These are phyloP conservation scores for Botrytis fabae DNA, from an alignment of 2,329 filamentous ascomycete species.

Conservation along the genomic window DNA sequence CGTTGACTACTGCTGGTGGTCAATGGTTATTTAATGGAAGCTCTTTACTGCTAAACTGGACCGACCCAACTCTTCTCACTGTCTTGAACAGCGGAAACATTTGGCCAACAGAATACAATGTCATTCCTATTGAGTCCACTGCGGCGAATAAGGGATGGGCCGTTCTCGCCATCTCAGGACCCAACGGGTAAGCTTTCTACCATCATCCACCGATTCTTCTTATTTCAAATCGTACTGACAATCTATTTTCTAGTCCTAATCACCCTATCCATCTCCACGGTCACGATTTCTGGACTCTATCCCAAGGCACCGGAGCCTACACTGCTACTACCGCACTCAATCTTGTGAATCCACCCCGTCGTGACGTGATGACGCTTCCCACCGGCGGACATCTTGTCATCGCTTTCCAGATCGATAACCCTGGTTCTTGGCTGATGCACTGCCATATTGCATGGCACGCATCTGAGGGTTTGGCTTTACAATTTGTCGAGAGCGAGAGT, in stretches of 20 bases:
- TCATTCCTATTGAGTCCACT: constrained; percentile 44
- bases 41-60: constrained; percentile 50
- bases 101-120: constrained; percentile 38
- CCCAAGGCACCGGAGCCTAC: constrained; percentile 47
- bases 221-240: background rate
- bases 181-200: constrained; percentile 25
- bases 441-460: constrained; percentile 53
- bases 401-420: constrained; percentile 40
- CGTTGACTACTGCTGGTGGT: constrained; percentile 41
- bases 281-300: constrained; percentile 51
- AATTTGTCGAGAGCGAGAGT: constrained; percentile 48
- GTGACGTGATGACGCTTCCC: constrained; percentile 52
- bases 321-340: constrained; percentile 37
- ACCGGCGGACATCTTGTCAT: constrained; percentile 38
- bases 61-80: constrained; percentile 47
- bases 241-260: constrained; percentile 22
- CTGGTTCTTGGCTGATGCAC: constrained; percentile 40
- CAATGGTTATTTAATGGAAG: constrained; percentile 51
- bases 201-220: constrained; percentile 37
- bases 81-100: constrained; percentile 37
- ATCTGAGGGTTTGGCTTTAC: constrained; percentile 52
- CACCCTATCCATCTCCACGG: constrained; percentile 51
- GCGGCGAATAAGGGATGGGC: constrained; percentile 33
- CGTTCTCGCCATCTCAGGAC: constrained; percentile 35
- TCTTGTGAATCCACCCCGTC: constrained; percentile 51